Conservation (phyloP, 2,329 filamentous ascomycete genomes). For the Sphaerulina musiva region DNA sequence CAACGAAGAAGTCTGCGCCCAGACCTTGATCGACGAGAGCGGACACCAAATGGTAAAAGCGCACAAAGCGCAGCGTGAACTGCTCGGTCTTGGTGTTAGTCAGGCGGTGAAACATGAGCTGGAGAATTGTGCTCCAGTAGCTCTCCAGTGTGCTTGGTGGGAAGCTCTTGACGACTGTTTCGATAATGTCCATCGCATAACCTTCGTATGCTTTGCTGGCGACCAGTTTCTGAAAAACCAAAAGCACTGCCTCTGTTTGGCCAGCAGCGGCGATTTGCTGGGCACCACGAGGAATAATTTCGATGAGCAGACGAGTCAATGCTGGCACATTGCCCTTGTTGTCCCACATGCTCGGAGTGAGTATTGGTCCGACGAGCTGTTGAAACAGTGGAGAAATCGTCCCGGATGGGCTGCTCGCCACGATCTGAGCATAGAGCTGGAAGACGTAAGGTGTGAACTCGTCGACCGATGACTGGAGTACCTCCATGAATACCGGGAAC, state of each 20-base stretch:
- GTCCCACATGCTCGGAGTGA: slow-evolving; percentile 82
- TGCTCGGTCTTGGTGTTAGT: slow-evolving; percentile 71
- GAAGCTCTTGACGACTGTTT: slow-evolving; percentile 68
- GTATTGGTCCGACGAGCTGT: slow-evolving; percentile 66
- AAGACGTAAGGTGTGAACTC: slow-evolving; percentile 97
- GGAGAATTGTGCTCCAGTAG: slow-evolving; percentile 74
- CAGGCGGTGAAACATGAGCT: slow-evolving; percentile 69
- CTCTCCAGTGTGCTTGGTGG: slow-evolving; percentile 65
- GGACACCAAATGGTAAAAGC: slow-evolving; percentile 89
- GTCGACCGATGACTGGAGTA: slow-evolving; percentile 75
- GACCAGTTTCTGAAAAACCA: slow-evolving; percentile 89
- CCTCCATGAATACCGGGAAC: slow-evolving; percentile 73
- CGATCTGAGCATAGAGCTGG: slow-evolving; percentile 83
- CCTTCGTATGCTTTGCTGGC: slow-evolving; percentile 75
- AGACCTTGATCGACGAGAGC: slow-evolving; percentile 73
- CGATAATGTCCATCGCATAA: slow-evolving; percentile 83
- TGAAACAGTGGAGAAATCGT: slow-evolving; percentile 75
- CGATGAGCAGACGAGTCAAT: slow-evolving; percentile 73
- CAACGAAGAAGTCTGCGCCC: slow-evolving; percentile 87
- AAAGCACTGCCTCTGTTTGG: slow-evolving; percentile 80
- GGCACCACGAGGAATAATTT: slow-evolving; percentile 72
- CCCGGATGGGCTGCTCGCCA: slow-evolving; percentile 78
- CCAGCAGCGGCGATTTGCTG: slow-evolving; percentile 67
- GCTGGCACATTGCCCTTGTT: slow-evolving; percentile 88
- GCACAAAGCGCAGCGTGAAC: slow-evolving; percentile 78